Base-by-base conservation (phyloP, 176 grass and related monocot species). In the Tuctoria greenei region DNA sequence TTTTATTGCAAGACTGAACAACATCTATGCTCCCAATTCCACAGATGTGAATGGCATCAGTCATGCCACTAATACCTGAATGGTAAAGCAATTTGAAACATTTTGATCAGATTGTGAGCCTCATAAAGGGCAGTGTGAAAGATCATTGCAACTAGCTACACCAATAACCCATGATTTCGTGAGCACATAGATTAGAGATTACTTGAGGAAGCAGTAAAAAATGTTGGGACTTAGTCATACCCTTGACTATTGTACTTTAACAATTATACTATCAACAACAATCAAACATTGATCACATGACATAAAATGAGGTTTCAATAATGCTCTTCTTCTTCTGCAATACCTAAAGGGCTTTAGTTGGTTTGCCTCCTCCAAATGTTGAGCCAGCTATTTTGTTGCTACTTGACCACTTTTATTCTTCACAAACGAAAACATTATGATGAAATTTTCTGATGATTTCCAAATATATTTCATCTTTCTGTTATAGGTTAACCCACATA, bases 401-500 rank as follows among this genome's bases (percentile, higher is more conserved):
- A 68, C 13, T 43, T 24, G 35, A 26, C 4, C 41, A 42, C 1
- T 79, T 67, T 56, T 51, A 4, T 73, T 10, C 35, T 38, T 27
- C 39, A 60, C n/a, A 6, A 66, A 26, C 16, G 61, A 20, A 35
- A 74, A 2, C 18, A 7, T 77, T 35, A 12, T 17, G 4, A 73
- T 50, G 14, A 16, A 1, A 41, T 70, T 80, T 14, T 68, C 18
- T 21, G 50, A 37, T 46, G 49, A 16, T 47, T 34, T 18, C 45
- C 47, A 63, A 40, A 81, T 64, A 45, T 9, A 65, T 38, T 65
- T 40, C 50, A 58, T 10, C 8, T 58, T 88, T 79, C 10, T 10
- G 43, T 11, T 84, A 14, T 64, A 84, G 86, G 86, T 88, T 74
- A 88, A 88, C 39, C 86, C 86, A 42, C 86, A 88, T 42, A 80